Evolutionary conservation across 2,329 filamentous ascomycete genomes (phyloP).

Genomic region (Sarocladiaceae sp.): DNA sequence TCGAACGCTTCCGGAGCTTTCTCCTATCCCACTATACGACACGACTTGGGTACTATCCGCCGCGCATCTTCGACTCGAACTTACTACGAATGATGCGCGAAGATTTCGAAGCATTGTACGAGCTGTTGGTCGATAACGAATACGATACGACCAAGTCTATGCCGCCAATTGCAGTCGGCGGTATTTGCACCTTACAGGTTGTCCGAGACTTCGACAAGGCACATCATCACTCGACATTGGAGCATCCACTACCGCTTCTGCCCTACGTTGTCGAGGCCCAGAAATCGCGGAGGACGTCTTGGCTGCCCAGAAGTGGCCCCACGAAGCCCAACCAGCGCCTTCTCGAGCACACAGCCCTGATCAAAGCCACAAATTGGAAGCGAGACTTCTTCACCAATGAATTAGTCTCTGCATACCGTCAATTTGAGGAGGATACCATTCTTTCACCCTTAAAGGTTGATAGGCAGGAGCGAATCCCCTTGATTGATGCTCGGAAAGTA

Average conservation of each 20-base stretch:
- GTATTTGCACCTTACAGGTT: slow-evolving; percentile 64
- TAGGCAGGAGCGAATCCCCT: slow-evolving; percentile 43
- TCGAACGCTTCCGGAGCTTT: slow-evolving; percentile 67
- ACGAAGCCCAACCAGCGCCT: slow-evolving; percentile 41
- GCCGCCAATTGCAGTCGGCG: slow-evolving; percentile 52
- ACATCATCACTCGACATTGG: slow-evolving; percentile 53
- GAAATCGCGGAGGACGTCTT: slow-evolving; percentile 30
- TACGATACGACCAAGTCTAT: slow-evolving; percentile 43
- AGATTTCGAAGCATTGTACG: slow-evolving; percentile 67
- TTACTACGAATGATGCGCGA: slow-evolving; percentile 55
- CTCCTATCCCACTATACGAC: slow-evolving; percentile 59
- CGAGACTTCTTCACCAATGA: slow-evolving; percentile 36
- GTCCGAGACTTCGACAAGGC: slow-evolving; percentile 59
- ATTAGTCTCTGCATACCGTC: slow-evolving; percentile 62
- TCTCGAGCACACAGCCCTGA: slow-evolving; percentile 45
- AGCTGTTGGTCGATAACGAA: slow-evolving; percentile 60
- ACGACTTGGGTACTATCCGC: slow-evolving; percentile 68
- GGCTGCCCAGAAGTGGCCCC: slow-evolving; percentile 26
- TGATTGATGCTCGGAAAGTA: slow-evolving; percentile 66
- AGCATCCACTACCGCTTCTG: slow-evolving; percentile 60
- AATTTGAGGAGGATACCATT: slow-evolving; percentile 59
- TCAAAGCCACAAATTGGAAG: slow-evolving; percentile 42
- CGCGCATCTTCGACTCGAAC: slow-evolving; percentile 51
- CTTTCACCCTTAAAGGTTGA: slow-evolving; percentile 45
- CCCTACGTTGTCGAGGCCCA: slow-evolving; percentile 37